phyloP scores from a whole-genome alignment of 2,329 filamentous ascomycete genomes.

The Ceratocystis smalleyi region DNA sequence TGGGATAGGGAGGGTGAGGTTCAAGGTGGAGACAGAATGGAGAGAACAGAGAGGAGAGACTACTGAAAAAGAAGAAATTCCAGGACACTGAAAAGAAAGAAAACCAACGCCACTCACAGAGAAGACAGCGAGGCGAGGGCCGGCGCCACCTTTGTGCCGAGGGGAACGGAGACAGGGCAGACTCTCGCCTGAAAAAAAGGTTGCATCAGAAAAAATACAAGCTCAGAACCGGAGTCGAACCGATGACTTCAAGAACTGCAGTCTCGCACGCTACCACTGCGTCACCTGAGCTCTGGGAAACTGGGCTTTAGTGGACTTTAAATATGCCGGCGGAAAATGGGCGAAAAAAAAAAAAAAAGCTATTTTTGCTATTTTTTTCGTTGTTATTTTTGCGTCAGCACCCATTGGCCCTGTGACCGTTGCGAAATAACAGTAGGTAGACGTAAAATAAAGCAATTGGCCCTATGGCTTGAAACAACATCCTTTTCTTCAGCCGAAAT shows the following conservation, averaged over 20 bases:
- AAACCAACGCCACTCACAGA: neutral
- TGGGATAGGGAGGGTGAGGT: neutral
- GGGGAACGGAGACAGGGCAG: neutral
- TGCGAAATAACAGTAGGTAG: too few relatives aligned
- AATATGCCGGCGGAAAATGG: neutral
- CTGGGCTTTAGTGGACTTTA: neutral
- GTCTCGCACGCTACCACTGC: conserved; percentile 11
- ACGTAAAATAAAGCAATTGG: neutral
- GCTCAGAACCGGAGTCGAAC: conserved; percentile 12
- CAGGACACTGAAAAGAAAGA: neutral
- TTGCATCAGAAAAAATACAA: conserved; percentile 14
- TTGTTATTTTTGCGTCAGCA: too few relatives aligned
- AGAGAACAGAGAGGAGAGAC: neutral
- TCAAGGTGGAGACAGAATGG: neutral
- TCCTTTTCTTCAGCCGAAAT: neutral
- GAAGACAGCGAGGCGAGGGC: neutral
- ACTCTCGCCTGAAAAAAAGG: conserved; percentile 9
- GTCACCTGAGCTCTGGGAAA: conserved; percentile 5
- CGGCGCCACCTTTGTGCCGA: neutral
- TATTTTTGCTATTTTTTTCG: neutral
- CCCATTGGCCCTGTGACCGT: too few relatives aligned
- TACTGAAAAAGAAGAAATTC: conserved; percentile 16
- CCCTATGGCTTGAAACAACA: neutral
- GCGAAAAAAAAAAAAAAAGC: neutral
- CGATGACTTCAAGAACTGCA: conserved; percentile 11